Evolutionary conservation across 805 yeast genomes (phyloP), one percentile per base, ranked within the genome.

Genomic region (Dipodascus geniculatus): DNA sequence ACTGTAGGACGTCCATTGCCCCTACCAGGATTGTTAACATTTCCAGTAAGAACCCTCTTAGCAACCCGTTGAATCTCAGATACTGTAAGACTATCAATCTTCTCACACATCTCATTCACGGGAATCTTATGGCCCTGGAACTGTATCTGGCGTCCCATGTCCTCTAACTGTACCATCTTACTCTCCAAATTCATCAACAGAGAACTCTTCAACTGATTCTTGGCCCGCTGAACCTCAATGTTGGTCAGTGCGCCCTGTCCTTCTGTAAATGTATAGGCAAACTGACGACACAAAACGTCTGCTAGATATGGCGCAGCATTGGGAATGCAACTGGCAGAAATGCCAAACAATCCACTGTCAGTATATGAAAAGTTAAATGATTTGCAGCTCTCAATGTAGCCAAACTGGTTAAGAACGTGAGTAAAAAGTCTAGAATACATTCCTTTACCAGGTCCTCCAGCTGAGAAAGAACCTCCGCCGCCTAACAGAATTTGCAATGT

Each of bases 371-470:
- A 96, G 68, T 89, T 88, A 71, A 90, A 89, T 4, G 95, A 79
- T 62, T 82, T 74, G 67, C 96, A 88, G 62, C 85, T 83, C 65
- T 93, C 99, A 51, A 93, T 82, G 66, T 85, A 90, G 42, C 95
- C 95, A 65, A 85, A 87, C 66, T 85, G 93, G 69, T 91, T 91
- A 65, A 93, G 74, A 1, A 93, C 96, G 61, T 89, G 81, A 0
- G 96, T 87, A 72, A 89, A 93, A 22, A 95, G 78, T 55, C 98
- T 77, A 2, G 96, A 87, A 67, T 89, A 93, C 98, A 93, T 90
- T 2, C 99, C 99, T 69, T 93, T 93, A 53, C 99, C 99, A 17
- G 99, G 99, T 0, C 99, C 99, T 59, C 99, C 99, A 8, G 99
- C 98, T 19, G 95, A 83, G 65, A 93, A 93, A 1, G 98, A 89